phyloP scores from a whole-genome alignment of 2,329 filamentous ascomycete species.

The Apiospora pterosperma region DNA sequence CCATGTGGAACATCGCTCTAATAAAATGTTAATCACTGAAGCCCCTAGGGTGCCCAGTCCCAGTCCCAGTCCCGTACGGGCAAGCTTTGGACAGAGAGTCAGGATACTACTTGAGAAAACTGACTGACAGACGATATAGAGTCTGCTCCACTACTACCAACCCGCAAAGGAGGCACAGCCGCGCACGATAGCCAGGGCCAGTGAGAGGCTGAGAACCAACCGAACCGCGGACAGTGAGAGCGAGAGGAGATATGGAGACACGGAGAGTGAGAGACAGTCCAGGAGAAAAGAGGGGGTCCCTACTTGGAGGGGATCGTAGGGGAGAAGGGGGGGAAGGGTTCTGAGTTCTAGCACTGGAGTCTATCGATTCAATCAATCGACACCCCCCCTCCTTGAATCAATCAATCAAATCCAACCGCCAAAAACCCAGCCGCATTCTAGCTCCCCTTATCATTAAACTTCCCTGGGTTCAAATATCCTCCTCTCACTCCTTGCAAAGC shows the following conservation, averaged over 20 bases:
- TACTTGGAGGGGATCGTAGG: neutral
- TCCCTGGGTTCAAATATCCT: neutral
- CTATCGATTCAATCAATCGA: neutral
- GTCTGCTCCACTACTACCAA: neutral
- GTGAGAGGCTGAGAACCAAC: neutral
- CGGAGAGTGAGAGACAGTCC: neutral
- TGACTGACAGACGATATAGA: too few relatives aligned
- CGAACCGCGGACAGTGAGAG: neutral
- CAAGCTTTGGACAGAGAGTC: neutral
- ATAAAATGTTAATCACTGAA: neutral
- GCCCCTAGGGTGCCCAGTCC: neutral
- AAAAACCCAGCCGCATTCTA: slow-evolving; percentile 3
- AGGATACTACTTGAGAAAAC: neutral
- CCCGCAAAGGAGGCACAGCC: neutral
- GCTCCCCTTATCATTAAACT: slow-evolving; percentile 2
- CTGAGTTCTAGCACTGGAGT: neutral
- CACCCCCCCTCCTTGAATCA: neutral
- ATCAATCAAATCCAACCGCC: slow-evolving; percentile 1
- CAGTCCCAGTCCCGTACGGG: neutral
- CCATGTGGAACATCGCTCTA: neutral
- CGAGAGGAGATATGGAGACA: neutral
- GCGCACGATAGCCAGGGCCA: neutral
- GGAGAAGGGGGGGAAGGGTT: neutral
- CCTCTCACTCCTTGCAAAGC: neutral
- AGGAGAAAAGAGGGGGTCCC: neutral